Evolutionary conservation across 176 grass and related monocot species (phyloP).

Genomic region (Panicum miliaceum): DNA sequence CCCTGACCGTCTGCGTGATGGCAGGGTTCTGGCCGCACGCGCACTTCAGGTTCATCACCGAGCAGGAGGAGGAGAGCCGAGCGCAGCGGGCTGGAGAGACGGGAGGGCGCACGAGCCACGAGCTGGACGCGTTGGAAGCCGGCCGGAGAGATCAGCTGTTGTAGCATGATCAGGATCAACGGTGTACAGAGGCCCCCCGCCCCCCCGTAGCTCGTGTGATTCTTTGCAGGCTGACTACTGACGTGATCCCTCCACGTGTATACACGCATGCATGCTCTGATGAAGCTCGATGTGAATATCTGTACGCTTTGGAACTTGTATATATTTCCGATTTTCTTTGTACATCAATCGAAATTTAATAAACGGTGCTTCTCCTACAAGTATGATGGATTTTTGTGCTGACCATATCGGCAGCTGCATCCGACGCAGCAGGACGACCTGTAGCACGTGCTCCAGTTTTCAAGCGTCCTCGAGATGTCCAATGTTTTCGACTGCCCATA

Average conservation of each 20-base stretch:
- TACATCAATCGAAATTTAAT: not conserved
- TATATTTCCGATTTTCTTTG: not conserved
- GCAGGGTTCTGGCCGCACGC: constrained; percentile 54
- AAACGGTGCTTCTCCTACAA: not conserved
- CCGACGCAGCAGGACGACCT: too few relatives aligned
- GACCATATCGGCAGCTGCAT: not conserved
- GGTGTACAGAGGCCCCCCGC: not conserved
- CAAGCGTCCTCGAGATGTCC: too few relatives aligned
- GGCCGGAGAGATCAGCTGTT: constrained; percentile 3
- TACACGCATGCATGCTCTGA: not conserved
- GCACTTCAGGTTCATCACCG: constrained; percentile 33
- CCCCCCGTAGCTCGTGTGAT: not conserved
- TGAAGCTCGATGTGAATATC: not conserved
- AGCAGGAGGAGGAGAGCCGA: constrained; percentile 5
- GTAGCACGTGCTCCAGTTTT: too few relatives aligned
- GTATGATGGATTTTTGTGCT: not conserved
- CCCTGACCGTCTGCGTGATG: not conserved
- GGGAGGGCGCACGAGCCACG: not conserved
- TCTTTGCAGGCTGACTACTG: not conserved
- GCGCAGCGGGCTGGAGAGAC: not conserved
- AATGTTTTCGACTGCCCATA: too few relatives aligned
- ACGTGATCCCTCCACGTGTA: not conserved
- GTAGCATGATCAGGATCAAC: not conserved
- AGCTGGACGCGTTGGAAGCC: constrained; percentile 43
- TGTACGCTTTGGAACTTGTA: not conserved